Conservation (phyloP, 2,329 filamentous ascomycete genomes). For the Monosporascus sp. region DNA sequence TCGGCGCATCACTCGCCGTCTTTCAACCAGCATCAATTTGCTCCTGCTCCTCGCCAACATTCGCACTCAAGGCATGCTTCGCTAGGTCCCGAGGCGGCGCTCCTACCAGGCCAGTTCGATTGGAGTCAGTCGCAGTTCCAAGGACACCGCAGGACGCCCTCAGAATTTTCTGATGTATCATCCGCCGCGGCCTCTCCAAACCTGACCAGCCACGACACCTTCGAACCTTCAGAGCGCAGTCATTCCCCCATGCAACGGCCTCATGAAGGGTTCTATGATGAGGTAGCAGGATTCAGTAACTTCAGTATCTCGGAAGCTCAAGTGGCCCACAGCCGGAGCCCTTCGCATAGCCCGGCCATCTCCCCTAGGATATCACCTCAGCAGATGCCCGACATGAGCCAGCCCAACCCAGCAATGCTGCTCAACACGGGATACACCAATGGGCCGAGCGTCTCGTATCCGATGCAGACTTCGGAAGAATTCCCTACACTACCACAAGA, state of each 20-base stretch:
- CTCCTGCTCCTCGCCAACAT: constrained; percentile 41
- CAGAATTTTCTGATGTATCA: constrained; percentile 89
- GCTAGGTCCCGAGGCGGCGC: constrained; percentile 51
- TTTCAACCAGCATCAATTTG: constrained; percentile 52
- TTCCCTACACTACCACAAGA: constrained; percentile 47
- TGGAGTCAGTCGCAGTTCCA: constrained; percentile 63
- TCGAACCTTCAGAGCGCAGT: constrained; percentile 65
- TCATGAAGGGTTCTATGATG: constrained; percentile 70
- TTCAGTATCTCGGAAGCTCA: constrained; percentile 74
- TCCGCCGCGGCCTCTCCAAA: constrained; percentile 82
- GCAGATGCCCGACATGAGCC: constrained; percentile 47
- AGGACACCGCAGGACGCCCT: constrained; percentile 76
- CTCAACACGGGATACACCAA: constrained; percentile 36
- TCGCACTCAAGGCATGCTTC: constrained; percentile 55
- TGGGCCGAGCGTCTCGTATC: constrained; percentile 39
- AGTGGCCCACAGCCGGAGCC: constrained; percentile 70
- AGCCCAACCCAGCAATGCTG: constrained; percentile 41
- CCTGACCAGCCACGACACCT: constrained; percentile 69
- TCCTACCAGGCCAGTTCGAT: constrained; percentile 50
- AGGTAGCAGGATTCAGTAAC: constrained; percentile 69
- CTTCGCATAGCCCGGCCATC: constrained; percentile 68
- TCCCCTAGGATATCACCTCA: constrained; percentile 57
- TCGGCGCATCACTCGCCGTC: constrained; percentile 53
- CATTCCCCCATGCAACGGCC: constrained; percentile 77
- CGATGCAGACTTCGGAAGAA: constrained; percentile 37